phyloP scores from a whole-genome alignment of 2,329 filamentous ascomycete genomes.

The Macrophomina phaseolina region DNA sequence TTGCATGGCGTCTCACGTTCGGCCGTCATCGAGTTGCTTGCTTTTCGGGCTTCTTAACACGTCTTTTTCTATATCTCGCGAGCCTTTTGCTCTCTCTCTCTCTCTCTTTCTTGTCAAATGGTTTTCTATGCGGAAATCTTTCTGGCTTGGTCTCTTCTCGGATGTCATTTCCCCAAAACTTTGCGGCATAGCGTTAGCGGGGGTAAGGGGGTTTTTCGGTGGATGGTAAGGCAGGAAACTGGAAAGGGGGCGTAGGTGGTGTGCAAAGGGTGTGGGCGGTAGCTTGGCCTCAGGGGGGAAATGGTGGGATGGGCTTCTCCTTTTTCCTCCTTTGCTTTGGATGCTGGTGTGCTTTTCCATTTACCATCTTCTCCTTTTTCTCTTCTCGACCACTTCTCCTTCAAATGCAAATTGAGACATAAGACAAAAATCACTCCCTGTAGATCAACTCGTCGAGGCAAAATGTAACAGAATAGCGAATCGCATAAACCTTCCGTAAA shows the following conservation, averaged over 20 bases:
- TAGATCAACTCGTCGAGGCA: slow-evolving; percentile 25
- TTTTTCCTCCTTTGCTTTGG: slow-evolving; percentile 23
- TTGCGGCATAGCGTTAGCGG: slow-evolving; percentile 29
- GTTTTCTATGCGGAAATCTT: slow-evolving; percentile 27
- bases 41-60: slow-evolving; percentile 27
- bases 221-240: slow-evolving; percentile 25
- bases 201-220: slow-evolving; percentile 23
- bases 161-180: slow-evolving; percentile 28
- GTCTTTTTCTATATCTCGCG: slow-evolving; percentile 21
- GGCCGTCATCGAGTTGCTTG: slow-evolving; percentile 25
- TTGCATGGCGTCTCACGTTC: slow-evolving; percentile 25
- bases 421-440: slow-evolving; percentile 20
- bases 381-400: slow-evolving; percentile 17
- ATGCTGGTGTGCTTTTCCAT: slow-evolving; percentile 21
- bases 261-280: slow-evolving; percentile 25
- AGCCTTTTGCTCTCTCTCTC: slow-evolving; percentile 25
- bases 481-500: not conserved
- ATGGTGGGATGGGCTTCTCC: slow-evolving; percentile 20
- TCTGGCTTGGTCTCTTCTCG: slow-evolving; percentile 27
- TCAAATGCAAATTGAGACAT: slow-evolving; percentile 27
- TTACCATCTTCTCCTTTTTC: slow-evolving; percentile 15
- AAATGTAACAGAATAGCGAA: slow-evolving; percentile 25
- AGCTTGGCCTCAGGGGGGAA: slow-evolving; percentile 24
- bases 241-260: slow-evolving; percentile 26
- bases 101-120: slow-evolving; percentile 27